These are phyloP conservation scores for Panus rudis DNA, from an alignment of 768 basidiomycete genomes.

Conservation along the genomic window DNA sequence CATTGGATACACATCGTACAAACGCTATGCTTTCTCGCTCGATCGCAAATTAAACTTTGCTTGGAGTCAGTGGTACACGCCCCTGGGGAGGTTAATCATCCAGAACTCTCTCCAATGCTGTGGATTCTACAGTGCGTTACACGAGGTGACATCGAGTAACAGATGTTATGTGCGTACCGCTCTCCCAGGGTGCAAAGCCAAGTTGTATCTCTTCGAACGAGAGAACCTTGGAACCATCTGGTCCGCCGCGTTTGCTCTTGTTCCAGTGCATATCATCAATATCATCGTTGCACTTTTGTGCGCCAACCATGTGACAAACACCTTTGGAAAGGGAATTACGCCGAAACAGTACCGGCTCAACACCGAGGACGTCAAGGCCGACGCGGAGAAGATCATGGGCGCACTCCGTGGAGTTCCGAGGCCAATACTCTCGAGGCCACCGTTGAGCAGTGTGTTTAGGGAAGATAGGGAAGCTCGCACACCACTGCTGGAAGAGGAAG, in stretches of 20 bases:
- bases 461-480: constrained; percentile 16
- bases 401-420: constrained; percentile 14
- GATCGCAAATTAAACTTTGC: constrained; percentile 60
- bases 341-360: constrained; percentile 53
- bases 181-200: constrained; percentile 63
- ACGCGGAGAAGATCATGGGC: constrained; percentile 16
- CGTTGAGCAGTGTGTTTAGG: constrained; percentile 14
- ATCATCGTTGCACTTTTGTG: constrained; percentile 56
- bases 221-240: constrained; percentile 40
- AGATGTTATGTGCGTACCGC: constrained; percentile 55
- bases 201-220: constrained; percentile 48
- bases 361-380: constrained; percentile 34
- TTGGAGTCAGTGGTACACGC: constrained; percentile 60
- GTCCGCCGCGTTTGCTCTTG: constrained; percentile 45
- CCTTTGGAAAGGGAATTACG: constrained; percentile 59
- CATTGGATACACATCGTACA: constrained; percentile 61
- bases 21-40: constrained; percentile 50
- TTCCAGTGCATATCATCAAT: constrained; percentile 53
- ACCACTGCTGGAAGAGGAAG: neutral
- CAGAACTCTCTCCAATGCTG: constrained; percentile 62
- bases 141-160: constrained; percentile 51
- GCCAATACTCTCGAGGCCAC: constrained; percentile 14
- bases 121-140: constrained; percentile 54
- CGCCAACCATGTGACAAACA: constrained; percentile 56
- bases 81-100: constrained; percentile 44